These are phyloP conservation scores for Plantago ovata DNA, from an alignment of 257 asterid species.

Conservation along the genomic window DNA sequence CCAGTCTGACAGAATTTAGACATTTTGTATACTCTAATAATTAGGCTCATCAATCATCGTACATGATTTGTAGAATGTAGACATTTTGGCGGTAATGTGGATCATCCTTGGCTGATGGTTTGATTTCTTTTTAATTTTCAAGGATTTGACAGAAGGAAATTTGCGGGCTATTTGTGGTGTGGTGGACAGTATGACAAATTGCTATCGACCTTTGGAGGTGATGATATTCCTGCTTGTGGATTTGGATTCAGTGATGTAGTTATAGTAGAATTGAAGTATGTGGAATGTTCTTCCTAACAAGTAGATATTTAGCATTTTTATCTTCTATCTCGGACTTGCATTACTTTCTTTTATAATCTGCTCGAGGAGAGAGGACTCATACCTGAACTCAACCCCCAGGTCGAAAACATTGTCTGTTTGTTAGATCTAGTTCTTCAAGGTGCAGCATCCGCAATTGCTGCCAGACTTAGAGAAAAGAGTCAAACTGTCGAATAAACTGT, in stretches of 20 bases:
- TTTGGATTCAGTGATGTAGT: slow-evolving; percentile 98
- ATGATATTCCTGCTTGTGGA: slow-evolving; percentile 94
- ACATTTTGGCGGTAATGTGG: too few species aligned
- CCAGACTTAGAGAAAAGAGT: too few species aligned
- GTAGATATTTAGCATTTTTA: not conserved
- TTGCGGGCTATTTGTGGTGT: slow-evolving; percentile 94
- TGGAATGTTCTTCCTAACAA: slow-evolving; percentile 17
- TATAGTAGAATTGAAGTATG: slow-evolving; percentile 82
- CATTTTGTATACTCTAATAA: too few species aligned
- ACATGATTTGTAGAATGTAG: too few species aligned
- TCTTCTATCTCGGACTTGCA: not conserved
- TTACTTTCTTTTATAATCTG: slow-evolving; percentile 43
- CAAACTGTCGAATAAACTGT: too few species aligned
- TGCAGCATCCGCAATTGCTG: too few species aligned
- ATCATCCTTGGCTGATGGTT: too few species aligned
- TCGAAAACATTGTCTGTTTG: too few species aligned
- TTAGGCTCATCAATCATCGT: too few species aligned
- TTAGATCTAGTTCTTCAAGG: slow-evolving; percentile 72
- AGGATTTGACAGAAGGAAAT: slow-evolving; percentile 90
- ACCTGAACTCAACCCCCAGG: slow-evolving; percentile 64
- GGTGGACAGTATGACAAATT: slow-evolving; percentile 90
- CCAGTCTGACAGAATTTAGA: too few species aligned
- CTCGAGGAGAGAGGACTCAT: slow-evolving; percentile 79
- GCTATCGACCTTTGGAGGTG: slow-evolving; percentile 91
- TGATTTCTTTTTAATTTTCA: too few species aligned